Base-by-base conservation (phyloP, 495 filamentous ascomycete species). In the Durotheca rogersii region DNA sequence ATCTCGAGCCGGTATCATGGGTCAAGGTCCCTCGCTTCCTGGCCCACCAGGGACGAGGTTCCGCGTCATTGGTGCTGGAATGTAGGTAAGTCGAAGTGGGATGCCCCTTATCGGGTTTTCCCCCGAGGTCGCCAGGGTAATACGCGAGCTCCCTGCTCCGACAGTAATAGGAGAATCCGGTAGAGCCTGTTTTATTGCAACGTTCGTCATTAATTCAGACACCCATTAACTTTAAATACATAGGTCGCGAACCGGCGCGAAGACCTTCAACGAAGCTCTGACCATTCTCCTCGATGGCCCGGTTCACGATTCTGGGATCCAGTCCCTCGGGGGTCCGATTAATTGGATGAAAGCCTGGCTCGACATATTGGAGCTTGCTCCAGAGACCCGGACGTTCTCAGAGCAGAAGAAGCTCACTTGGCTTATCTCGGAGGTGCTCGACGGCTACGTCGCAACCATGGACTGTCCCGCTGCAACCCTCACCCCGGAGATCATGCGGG, bases 371-470 rank as follows among this genome's bases (percentile, higher is more conserved):
- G 49, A 61, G 31, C 55, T 65, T n/a, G 62, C 62, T 2, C 62
- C 61, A n/a, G 58, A 58, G 38, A 54, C 47, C 10, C 40, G 45
- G 18, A 59, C 54, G 17, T 65, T 65, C 25, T 56, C 62, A 0
- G 62, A 62, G 18, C 47, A 65, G 55, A 65, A 62, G 25, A 65
- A 65, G 35, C 58, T 65, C 41, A 58, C 62, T 53, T 65, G 62
- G 58, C 58, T 65, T 27, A 44, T 70, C 17, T 48, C 59, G 20
- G 55, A 65, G 4, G 46, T 59, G 15, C 60, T 67, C 14, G 63
- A 63, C 34, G 68, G 68, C 46, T 71, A 69, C 43, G 67, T 68
- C 36, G 68, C 61, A 37, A 63, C 56, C 31, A 70, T 68, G 55
- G 67, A 70, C 41, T 61, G 58, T 31, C 68, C 67, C 12, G 56